These are phyloP conservation scores for Orychophragmus violaceus DNA, from an alignment of 345 rosid genomes.

Conservation along the genomic window DNA sequence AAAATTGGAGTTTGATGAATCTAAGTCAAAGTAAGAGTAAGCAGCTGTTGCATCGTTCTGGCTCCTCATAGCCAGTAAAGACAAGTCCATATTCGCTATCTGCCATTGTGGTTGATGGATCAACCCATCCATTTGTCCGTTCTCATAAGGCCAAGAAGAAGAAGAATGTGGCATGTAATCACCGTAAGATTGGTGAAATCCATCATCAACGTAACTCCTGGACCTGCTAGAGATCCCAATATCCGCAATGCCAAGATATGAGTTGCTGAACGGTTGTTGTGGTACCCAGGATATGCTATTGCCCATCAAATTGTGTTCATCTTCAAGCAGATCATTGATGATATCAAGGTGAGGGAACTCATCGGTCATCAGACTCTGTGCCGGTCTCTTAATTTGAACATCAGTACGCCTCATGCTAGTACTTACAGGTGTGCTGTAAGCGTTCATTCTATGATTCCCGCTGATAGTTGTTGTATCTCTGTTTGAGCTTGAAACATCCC, in stretches of 20 bases:
- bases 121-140: conserved; percentile 7
- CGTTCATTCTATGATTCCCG: conserved; percentile 3
- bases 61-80: conserved; percentile 49
- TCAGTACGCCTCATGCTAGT: background rate
- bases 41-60: conserved; percentile 28
- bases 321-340: conserved; percentile 88
- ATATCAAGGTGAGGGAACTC: conserved; percentile 94
- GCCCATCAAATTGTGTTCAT: conserved; percentile 49
- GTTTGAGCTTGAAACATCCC: conserved; percentile 50
- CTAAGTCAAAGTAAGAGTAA: conserved; percentile 29
- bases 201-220: conserved; percentile 48
- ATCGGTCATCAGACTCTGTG: conserved; percentile 47
- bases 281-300: conserved; percentile 28
- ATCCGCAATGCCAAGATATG: conserved; percentile 43
- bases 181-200: conserved; percentile 43
- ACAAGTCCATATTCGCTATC: conserved; percentile 49
- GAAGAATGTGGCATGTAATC: conserved; percentile 53
- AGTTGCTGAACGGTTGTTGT: conserved; percentile 39
- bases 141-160: conserved; percentile 10
- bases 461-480: conserved; percentile 24
- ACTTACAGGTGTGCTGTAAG: conserved; percentile 34
- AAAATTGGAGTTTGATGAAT: conserved; percentile 40
- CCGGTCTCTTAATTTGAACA: conserved; percentile 35
- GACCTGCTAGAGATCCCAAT: conserved; percentile 44
- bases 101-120: conserved; percentile 45